Percentiles rank a stretch among this genome's conserved stretches.
Conservation (phyloP, 257 asterid genomes). For the Agastache rugosa region DNA sequence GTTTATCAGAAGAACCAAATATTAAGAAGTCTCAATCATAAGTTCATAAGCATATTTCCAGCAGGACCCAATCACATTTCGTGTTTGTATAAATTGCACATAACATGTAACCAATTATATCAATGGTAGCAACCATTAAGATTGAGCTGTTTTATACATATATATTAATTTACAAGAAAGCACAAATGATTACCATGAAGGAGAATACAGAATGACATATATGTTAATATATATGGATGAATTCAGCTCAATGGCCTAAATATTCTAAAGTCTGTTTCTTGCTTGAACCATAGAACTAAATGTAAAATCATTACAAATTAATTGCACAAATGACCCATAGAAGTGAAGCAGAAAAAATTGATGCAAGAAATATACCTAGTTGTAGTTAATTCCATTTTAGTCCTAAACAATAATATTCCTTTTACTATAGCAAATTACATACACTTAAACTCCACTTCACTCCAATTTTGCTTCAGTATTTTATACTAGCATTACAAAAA, state of each 20-base stretch:
- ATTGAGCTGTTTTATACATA: background rate
- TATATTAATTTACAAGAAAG: background rate
- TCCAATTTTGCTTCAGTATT: background rate
- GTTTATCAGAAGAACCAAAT: background rate
- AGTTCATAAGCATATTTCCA: background rate
- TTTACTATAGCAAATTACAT: background rate
- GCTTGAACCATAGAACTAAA: background rate
- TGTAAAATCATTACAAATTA: background rate
- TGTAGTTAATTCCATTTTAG: background rate
- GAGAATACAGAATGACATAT: slow-evolving; percentile 12
- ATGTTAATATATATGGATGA: too few species aligned
- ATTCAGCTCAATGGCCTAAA: background rate
- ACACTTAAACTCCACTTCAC: background rate
- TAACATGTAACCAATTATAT: too few species aligned
- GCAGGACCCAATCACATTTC: background rate
- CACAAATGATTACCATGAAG: background rate
- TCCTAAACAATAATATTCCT: background rate
- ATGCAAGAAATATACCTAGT: background rate
- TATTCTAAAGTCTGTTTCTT: background rate
- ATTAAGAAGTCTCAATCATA: background rate
- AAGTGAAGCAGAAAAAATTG: background rate
- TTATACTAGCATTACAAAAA: background rate
- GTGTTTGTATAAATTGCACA: background rate
- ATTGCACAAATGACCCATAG: background rate
- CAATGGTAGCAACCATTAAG: background rate